phyloP scores from a whole-genome alignment of 75 land plant species.

The Cupressus sempervirens region DNA sequence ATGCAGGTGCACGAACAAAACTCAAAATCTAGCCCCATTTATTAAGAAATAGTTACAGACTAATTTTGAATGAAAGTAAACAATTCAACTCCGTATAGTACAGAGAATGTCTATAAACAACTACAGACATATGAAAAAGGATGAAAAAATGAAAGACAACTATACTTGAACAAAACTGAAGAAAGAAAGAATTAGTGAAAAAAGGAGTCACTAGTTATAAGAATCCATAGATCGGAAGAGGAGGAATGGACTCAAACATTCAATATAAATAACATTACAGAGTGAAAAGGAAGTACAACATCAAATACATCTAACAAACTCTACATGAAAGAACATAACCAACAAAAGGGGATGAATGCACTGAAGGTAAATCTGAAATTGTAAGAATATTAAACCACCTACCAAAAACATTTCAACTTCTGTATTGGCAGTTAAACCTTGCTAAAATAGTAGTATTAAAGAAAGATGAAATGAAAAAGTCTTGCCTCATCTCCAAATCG shows the following conservation, averaged over 20 bases:
- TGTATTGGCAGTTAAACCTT: not conserved
- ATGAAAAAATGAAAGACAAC: not conserved
- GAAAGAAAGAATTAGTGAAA: not conserved
- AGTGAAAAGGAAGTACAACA: not conserved
- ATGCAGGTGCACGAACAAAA: not conserved
- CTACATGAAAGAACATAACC: not conserved
- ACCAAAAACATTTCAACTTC: not conserved
- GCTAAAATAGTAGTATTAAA: not conserved
- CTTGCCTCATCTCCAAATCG: constrained; percentile 76
- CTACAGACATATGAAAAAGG: not conserved
- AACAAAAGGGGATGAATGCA: not conserved
- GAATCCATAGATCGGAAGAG: not conserved
- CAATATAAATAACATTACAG: not conserved
- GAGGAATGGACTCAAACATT: not conserved
- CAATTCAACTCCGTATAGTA: not conserved
- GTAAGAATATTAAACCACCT: not conserved
- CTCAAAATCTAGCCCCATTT: not conserved
- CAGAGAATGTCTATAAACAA: not conserved
- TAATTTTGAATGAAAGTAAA: not conserved
- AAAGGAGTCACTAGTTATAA: not conserved
- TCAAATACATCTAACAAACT: not conserved
- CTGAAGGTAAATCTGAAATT: not conserved
- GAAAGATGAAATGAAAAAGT: not conserved
- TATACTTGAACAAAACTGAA: not conserved
- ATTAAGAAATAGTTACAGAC: not conserved